These are phyloP conservation scores for Mucor lusitanicus DNA, from an alignment of 371 early-diverging fungal genomes.

Conservation along the genomic window DNA sequence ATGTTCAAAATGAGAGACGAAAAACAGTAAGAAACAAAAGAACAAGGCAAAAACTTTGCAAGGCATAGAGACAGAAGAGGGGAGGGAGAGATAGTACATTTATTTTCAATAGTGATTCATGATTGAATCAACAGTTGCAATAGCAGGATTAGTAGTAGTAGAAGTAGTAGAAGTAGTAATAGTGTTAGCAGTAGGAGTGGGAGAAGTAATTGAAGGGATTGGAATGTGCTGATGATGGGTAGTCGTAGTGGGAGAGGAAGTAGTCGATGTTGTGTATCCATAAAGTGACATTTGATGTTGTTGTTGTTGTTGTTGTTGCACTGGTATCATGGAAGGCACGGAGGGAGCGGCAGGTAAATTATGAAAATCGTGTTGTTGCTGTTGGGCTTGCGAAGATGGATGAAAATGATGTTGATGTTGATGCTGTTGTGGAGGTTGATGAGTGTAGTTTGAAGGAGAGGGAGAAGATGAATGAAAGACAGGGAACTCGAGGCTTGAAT, in stretches of 20 bases:
- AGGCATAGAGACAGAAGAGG: not conserved
- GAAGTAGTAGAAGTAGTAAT: not conserved
- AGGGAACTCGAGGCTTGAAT: not conserved
- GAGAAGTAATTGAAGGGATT: not conserved
- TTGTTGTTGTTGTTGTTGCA: not conserved
- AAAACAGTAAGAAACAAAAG: not conserved
- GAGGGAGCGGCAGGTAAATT: slow-evolving; percentile 19
- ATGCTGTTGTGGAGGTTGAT: not conserved
- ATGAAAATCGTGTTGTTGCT: not conserved
- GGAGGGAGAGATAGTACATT: not conserved
- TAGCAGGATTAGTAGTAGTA: not conserved
- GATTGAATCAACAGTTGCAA: not conserved
- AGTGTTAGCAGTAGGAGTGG: not conserved
- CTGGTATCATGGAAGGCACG: slow-evolving; percentile 29
- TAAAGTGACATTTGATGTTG: slow-evolving; percentile 6
- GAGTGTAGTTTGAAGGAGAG: not conserved
- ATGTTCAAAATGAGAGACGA: too few species aligned
- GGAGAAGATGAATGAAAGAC: slow-evolving; percentile 1
- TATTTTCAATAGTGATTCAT: not conserved
- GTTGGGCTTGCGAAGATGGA: not conserved
- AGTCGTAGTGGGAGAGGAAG: not conserved
- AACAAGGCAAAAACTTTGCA: not conserved
- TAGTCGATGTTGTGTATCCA: not conserved
- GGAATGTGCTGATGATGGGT: not conserved
- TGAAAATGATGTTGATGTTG: slow-evolving; percentile 1